phyloP scores from a whole-genome alignment of 768 basidiomycete species.

The Psilocybe azurescens region DNA sequence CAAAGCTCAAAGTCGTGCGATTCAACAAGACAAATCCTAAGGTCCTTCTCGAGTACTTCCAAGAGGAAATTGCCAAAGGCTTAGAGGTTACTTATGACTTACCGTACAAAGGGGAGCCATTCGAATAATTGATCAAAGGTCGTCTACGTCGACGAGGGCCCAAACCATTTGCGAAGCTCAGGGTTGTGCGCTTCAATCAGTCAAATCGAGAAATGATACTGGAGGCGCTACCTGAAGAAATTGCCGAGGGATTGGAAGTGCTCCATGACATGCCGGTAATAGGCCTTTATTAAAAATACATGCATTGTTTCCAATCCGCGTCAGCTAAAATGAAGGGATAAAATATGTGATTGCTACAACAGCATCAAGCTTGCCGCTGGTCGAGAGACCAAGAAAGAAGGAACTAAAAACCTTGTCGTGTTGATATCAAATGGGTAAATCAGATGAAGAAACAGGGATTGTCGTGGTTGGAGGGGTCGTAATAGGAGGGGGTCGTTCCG shows the following conservation, averaged over 20 bases:
- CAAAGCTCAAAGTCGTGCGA: constrained; percentile 5
- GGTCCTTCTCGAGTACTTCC: neutral
- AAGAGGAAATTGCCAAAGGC: constrained; percentile 7
- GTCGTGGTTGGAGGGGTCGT: neutral
- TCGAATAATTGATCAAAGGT: neutral
- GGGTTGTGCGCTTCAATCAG: too few relatives aligned
- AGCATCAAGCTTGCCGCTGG: neutral
- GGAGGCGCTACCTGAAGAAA: too few relatives aligned
- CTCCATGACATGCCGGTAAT: too few relatives aligned
- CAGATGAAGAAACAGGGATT: neutral
- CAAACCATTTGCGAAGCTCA: too few relatives aligned
- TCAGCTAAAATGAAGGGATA: neutral
- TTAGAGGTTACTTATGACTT: constrained; percentile 13
- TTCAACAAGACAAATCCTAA: constrained; percentile 10
- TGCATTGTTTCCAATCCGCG: neutral
- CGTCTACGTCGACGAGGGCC: too few relatives aligned
- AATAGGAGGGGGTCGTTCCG: constrained; percentile 12
- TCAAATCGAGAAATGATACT: too few relatives aligned
- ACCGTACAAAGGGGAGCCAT: constrained; percentile 15
- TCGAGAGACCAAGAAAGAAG: neutral
- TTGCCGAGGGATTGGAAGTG: too few relatives aligned
- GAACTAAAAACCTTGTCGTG: neutral
- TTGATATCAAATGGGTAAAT: constrained; percentile 9
- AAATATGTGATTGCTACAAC: neutral
- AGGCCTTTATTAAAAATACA: neutral